Evolutionary conservation across 2,329 filamentous ascomycete genomes (phyloP), one percentile per base, ranked within the genome.

Genomic region (Ceratocystis diversiconidia): DNA sequence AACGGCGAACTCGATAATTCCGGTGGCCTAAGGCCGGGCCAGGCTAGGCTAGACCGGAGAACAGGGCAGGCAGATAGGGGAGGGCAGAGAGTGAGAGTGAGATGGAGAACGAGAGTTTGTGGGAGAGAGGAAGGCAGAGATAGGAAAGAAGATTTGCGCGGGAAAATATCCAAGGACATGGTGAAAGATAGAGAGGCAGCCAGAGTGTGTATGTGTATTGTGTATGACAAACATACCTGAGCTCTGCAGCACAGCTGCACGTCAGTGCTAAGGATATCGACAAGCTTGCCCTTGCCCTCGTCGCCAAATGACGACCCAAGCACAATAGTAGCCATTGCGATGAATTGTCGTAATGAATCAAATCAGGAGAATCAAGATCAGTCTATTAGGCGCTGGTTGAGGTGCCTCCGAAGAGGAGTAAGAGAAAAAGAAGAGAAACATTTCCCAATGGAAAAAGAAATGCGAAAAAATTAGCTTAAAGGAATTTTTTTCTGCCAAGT

Each of bases 161-260:
- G 52, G 22, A 32, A 57, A 57, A 22, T 17, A 5, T 3, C 46
- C 32, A 36, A 36, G 32, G 32, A 36, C 32, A 36, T 36, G 8
- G 32, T 36, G 32, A 36, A 36, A 36, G 32, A 36, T 36, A 36
- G 52, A 32, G 50, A 55, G 22, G 1, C n/a, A 57, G 52, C 12
- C 22, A 10, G 12, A 15, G 52, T 15, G 22, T 5, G 52, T 28
- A 28, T 17, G 10, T 57, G 52, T 30, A 28, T 36, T 30, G 22
- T 32, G 52, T 57, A 28, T 57, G 44, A 62, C 28, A 41, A 44
- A 57, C 64, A 22, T 65, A 68, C 64, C 64, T 66, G 66, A 63
- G 64, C 66, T 63, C 66, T 65, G 66, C 66, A 67, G 66, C 66
- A 67, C 63, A 67, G 66, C 66, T 67, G 66, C 63, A 67, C 66